Base-by-base conservation (phyloP, 331 rosid genomes). In the Ulmus americana region DNA sequence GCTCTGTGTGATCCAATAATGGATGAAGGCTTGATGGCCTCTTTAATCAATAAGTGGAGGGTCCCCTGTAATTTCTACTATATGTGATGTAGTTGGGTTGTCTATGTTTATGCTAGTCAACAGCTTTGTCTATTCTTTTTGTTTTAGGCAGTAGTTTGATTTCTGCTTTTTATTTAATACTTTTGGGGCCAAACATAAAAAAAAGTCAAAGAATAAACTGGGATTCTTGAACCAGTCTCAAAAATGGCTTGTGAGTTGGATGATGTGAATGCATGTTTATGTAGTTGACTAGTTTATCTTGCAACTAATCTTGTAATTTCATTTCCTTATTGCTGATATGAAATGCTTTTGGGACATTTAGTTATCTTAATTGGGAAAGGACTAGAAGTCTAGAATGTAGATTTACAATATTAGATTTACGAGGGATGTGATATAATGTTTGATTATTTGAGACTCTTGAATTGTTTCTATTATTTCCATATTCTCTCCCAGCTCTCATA, bases 21-120 rank as follows among this genome's bases (percentile, higher is more conserved):
- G 65, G 47, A 14, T 49, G 46, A 62, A 66, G 76, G 46, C 76
- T 41, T 78, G 43, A 68, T 72, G 41, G 78, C 55, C 73, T 68
- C 49, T 16, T 70, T 59, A 52, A 76, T 45, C 59, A 70, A 56
- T 70, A 16, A 62, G 12, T 40, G 35, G 63, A 65, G 49, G 49
- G 13, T 10, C 55, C 61, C 47, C 52, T 51, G 41, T 28, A 28
- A 28, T 28, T 12, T 48, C 16, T 48, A 11, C 14, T 14, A 48
- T 48, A 6, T 48, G 6, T 10, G 42, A 7, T 55, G 43, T 78
- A 60, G 80, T 82, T 80, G 70, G 74, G 61, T n/a, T 64, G 76
- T 72, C 74, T 54, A 56, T 75, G 67, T 77, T 70, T 8, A 50
- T 57, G 71, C 62, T 55, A 70, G 86, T 77, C 81, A 77, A 76